These are phyloP conservation scores for Ascochyta clinopodiicola DNA, from an alignment of 2,329 filamentous ascomycete genomes.

Conservation along the genomic window DNA sequence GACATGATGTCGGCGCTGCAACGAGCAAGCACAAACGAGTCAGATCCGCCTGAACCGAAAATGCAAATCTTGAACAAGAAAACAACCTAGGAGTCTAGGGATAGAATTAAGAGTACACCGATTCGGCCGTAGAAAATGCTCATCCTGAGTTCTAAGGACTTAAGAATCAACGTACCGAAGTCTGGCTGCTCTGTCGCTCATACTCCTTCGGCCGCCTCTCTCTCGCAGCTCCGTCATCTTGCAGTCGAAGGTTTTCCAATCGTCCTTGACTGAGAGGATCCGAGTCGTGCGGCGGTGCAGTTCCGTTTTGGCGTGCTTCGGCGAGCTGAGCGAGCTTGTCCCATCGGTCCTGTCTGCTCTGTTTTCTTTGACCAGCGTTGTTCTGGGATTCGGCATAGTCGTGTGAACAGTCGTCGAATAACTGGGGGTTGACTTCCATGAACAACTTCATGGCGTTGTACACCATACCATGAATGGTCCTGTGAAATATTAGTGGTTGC, in stretches of 20 bases:
- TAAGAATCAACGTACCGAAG: slow-evolving; percentile 54
- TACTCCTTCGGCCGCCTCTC: slow-evolving; percentile 50
- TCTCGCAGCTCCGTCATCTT: slow-evolving; percentile 68
- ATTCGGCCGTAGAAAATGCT: slow-evolving; percentile 49
- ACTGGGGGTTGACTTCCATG: slow-evolving; percentile 98
- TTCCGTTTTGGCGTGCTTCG: slow-evolving; percentile 67
- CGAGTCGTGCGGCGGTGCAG: slow-evolving; percentile 67
- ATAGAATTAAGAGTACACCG: slow-evolving; percentile 52
- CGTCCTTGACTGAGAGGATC: slow-evolving; percentile 82
- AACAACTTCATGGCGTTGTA: slow-evolving; percentile 99
- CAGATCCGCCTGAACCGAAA: slow-evolving; percentile 49
- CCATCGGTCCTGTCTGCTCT: slow-evolving; percentile 85
- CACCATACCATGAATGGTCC: slow-evolving; percentile 99
- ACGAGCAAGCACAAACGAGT: slow-evolving; percentile 47
- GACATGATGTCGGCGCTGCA: slow-evolving; percentile 49
- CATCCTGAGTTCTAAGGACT: slow-evolving; percentile 49
- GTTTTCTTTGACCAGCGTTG: slow-evolving; percentile 83
- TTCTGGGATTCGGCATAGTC: slow-evolving; percentile 98
- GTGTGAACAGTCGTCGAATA: slow-evolving; percentile 98
- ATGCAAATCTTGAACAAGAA: slow-evolving; percentile 44
- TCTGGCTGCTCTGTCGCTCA: slow-evolving; percentile 49
- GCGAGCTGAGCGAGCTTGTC: slow-evolving; percentile 83
- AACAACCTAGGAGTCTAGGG: slow-evolving; percentile 45
- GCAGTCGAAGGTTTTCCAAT: slow-evolving; percentile 86
- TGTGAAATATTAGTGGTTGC: slow-evolving; percentile 50